Conservation (phyloP, 768 basidiomycete genomes). For the Termitomyces sp. region DNA sequence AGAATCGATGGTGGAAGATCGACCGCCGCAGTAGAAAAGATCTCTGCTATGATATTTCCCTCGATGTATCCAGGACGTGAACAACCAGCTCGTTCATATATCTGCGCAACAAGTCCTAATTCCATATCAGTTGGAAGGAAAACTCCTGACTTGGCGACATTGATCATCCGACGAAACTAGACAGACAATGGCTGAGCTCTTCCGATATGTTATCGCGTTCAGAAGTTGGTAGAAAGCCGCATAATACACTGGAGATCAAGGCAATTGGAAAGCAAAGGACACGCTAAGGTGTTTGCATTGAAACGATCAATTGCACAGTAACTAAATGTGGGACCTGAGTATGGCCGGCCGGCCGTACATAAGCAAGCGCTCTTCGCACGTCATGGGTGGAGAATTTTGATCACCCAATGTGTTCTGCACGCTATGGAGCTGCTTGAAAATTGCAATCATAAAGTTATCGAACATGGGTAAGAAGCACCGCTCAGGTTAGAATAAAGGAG, state of each 20-base stretch:
- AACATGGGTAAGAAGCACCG: too few species aligned
- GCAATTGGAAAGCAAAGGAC: background rate
- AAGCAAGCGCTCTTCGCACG: too few species aligned
- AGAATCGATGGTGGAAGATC: constrained; percentile 50
- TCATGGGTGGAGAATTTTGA: too few species aligned
- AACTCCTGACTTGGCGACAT: background rate
- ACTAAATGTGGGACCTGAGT: too few species aligned
- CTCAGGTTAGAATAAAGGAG: too few species aligned
- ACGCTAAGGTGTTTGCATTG: background rate
- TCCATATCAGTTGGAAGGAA: constrained; percentile 26
- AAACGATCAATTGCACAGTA: background rate
- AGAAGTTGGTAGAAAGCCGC: background rate
- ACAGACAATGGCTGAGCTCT: background rate
- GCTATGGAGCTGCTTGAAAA: too few species aligned
- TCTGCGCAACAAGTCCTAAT: constrained; percentile 22
- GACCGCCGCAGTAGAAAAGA: constrained; percentile 44
- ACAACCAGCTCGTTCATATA: constrained; percentile 23
- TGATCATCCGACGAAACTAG: background rate
- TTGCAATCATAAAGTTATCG: too few species aligned
- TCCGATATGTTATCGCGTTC: background rate
- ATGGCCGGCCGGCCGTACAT: background rate
- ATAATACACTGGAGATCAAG: background rate
- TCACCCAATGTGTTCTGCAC: too few species aligned
- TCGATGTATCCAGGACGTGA: constrained; percentile 20
- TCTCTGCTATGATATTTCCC: constrained; percentile 47